These are phyloP conservation scores for Fusarium lyarnte DNA, from an alignment of 2,329 filamentous ascomycete species.

Conservation along the genomic window DNA sequence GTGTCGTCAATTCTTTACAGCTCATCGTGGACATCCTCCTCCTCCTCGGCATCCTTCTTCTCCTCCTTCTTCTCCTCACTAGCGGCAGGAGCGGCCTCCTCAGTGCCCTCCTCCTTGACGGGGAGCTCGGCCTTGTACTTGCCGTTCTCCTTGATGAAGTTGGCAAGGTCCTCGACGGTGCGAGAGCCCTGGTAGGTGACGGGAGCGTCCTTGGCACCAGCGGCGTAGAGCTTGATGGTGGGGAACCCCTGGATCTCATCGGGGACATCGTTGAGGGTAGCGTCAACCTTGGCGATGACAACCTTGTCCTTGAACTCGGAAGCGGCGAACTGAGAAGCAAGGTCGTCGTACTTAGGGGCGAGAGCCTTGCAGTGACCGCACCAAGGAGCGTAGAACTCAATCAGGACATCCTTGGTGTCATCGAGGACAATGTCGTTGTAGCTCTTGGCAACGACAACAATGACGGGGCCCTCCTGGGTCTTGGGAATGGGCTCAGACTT, in stretches of 20 bases:
- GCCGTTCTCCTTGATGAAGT: conserved; percentile 95
- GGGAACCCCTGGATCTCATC: conserved; percentile 98
- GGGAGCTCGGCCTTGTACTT: conserved; percentile 81
- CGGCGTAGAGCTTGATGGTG: conserved; percentile 97
- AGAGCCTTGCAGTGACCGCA: conserved; percentile 99
- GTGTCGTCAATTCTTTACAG: conserved; percentile 65
- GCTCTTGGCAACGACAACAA: conserved; percentile 89
- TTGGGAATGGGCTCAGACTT: conserved; percentile 98
- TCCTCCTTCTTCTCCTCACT: conserved; percentile 62
- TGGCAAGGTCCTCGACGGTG: conserved; percentile 88
- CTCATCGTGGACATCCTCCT: conserved; percentile 73
- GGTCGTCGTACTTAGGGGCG: conserved; percentile 95
- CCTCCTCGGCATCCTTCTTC: conserved; percentile 54
- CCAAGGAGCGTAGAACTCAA: conserved; percentile 99
- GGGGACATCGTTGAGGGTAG: conserved; percentile 94
- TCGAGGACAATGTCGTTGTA: conserved; percentile 93
- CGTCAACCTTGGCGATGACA: conserved; percentile 96
- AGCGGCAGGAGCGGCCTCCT: conserved; percentile 64
- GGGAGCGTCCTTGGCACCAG: conserved; percentile 85
- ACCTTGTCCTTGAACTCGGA: conserved; percentile 85
- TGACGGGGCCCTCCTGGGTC: conserved; percentile 88
- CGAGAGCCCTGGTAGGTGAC: conserved; percentile 89
- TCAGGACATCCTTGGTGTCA: conserved; percentile 93
- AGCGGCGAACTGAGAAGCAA: conserved; percentile 80
- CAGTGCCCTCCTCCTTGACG: conserved; percentile 62